Evolutionary conservation across 192 early-diverging fungal species (phyloP), one percentile per base, ranked within the genome.

Genomic region (Coemansia sp.): DNA sequence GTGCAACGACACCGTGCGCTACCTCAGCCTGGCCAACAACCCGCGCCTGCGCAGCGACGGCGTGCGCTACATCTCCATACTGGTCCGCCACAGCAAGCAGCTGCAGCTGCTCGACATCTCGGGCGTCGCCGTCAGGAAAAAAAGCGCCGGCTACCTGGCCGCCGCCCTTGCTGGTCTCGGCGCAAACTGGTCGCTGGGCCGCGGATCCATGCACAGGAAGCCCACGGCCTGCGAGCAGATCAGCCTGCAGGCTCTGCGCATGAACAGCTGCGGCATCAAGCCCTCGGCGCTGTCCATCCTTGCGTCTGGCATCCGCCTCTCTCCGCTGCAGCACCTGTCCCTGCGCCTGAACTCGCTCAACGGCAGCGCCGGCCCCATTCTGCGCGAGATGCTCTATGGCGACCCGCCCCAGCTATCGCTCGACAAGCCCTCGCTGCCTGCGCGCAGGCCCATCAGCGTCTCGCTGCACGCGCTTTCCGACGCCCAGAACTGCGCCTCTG

Each of bases 31-130:
- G 22, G 79, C 86, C 22, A 78, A 88, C 68, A 93, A 93, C 62
- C 68, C 77, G 53, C 83, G 84, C 25, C 69, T 93, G 34, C 87
- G 82, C n/a, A 75, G 82, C n/a, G 81, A 83, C 39, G 91, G 91
- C 35, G 81, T 91, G 60, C 88, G 87, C 53, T 91, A 90, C 65
- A 67, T 90, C 55, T 80, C 90, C 0, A 83, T 89, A 2, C 88
- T 86, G 56, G 83, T 91, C 22, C 89, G 87, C 61, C 89, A 92
- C 82, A 85, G 87, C 39, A 82, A 78, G 34, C 66, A 83, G 29
- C 74, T 93, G 36, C 74, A 83, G 61, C 73, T 71, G 42, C 82
- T 93, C 13, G 86, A 93, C 55, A 69, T 95, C 2, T 90, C 91
- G 4, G 85, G 86, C 48, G 83, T 86, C 13, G 62, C 83, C 0